Evolutionary conservation across 805 yeast genomes (phyloP).

Genomic region (Yamadazyma scolyti): DNA sequence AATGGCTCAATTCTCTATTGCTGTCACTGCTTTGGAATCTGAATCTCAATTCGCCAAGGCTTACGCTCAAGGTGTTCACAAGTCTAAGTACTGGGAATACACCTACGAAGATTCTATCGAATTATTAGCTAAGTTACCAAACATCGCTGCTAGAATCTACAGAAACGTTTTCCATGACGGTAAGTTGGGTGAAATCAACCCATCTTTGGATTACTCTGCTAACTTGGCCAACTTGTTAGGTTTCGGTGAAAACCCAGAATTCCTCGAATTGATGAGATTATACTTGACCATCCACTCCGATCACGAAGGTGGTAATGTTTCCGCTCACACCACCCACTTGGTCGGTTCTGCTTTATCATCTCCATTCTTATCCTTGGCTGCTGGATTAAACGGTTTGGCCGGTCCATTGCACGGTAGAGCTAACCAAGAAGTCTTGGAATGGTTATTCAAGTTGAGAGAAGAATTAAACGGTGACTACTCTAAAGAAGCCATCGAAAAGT

Average conservation of each 20-base stretch:
- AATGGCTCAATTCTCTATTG: conserved; percentile 80
- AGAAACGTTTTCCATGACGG: conserved; percentile 59
- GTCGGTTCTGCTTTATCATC: conserved; percentile 80
- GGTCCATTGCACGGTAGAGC: conserved; percentile 88
- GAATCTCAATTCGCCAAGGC: conserved; percentile 70
- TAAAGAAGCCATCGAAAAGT: conserved; percentile 53
- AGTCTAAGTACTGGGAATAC: conserved; percentile 72
- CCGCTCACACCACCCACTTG: conserved; percentile 77
- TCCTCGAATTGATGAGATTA: conserved; percentile 67
- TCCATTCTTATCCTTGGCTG: conserved; percentile 70
- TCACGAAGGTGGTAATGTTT: conserved; percentile 83
- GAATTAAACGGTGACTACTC: conserved; percentile 59
- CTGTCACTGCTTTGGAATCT: conserved; percentile 67
- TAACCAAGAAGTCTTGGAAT: conserved; percentile 79
- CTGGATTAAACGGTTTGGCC: conserved; percentile 80
- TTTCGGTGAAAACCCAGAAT: conserved; percentile 51
- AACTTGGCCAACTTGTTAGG: conserved; percentile 68
- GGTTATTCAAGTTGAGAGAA: conserved; percentile 62
- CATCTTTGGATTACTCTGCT: conserved; percentile 64
- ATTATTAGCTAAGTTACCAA: conserved; percentile 70
- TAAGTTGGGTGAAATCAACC: conserved; percentile 49
- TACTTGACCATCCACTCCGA: conserved; percentile 75
- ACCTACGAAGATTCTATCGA: conserved; percentile 68
- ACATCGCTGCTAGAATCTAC: conserved; percentile 71
- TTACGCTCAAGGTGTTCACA: conserved; percentile 66